Percentiles rank a stretch among this genome's conserved stretches.
Evolutionary conservation across 306 rosid species (phyloP).

Genomic region (Corylus americana): DNA sequence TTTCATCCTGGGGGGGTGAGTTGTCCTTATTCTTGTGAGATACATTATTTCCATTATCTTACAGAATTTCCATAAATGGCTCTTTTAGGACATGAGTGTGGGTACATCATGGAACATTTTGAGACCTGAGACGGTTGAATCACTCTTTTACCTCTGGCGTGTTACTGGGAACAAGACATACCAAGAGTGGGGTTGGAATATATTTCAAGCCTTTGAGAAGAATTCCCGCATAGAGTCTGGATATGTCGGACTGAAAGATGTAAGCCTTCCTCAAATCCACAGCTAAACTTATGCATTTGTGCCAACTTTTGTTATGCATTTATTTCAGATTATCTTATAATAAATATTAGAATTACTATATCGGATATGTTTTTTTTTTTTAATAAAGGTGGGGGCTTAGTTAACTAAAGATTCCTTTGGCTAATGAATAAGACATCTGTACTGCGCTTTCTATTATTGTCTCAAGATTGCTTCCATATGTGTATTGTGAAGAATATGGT

Average conservation of each 20-base stretch:
- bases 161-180: constrained; percentile 93
- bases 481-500: constrained; percentile 2
- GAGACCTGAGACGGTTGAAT: constrained; percentile 97
- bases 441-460: background rate
- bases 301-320: constrained; percentile 22
- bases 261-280: constrained; percentile 45
- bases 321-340: background rate
- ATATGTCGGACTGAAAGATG: constrained; percentile 97
- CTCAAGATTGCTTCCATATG: background rate
- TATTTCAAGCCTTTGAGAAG: constrained; percentile 97
- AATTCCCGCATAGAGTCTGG: constrained; percentile 88
- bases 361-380: background rate
- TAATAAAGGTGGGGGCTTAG: background rate
- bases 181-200: constrained; percentile 99
- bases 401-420: constrained; percentile 6
- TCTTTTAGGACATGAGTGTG: constrained; percentile 77
- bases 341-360: constrained; percentile 12
- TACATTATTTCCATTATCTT: constrained; percentile 18
- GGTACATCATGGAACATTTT: constrained; percentile 98
- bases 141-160: constrained; percentile 97
- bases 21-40: constrained; percentile 23
- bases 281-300: constrained; percentile 11
- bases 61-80: constrained; percentile 17
- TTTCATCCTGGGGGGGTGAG: constrained; percentile 80
- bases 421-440: constrained; percentile 3